These are phyloP conservation scores for Cutaneotrichosporon cyanovorans DNA, from an alignment of 1,284 basidiomycete genomes.

Conservation along the genomic window DNA sequence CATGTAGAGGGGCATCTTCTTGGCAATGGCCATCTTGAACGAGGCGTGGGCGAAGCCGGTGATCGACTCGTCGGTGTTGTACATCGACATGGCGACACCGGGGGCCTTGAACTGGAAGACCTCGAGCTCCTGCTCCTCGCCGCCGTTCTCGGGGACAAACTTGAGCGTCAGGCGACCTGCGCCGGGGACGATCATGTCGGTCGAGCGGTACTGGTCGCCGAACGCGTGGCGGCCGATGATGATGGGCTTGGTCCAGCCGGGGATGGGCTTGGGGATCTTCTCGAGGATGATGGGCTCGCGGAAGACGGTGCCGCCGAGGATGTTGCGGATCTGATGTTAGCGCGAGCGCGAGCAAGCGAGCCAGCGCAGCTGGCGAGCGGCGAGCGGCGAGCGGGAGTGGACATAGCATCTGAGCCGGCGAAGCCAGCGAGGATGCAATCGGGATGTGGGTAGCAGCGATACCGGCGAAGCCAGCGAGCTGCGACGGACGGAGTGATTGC, in stretches of 20 bases:
- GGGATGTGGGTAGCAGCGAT: too few relatives aligned
- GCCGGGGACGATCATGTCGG: constrained; percentile 78
- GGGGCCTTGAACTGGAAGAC: constrained; percentile 85
- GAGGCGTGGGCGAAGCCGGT: constrained; percentile 91
- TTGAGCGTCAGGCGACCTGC: constrained; percentile 84
- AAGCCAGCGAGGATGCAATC: too few relatives aligned
- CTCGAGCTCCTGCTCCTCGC: constrained; percentile 57
- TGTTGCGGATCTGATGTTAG: constrained; percentile 71
- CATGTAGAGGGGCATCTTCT: constrained; percentile 92
- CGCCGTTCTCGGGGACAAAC: constrained; percentile 69
- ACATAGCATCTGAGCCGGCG: too few relatives aligned
- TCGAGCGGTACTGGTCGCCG: constrained; percentile 93
- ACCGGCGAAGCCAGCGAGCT: too few relatives aligned
- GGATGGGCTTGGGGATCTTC: constrained; percentile 84
- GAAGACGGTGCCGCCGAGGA: constrained; percentile 96
- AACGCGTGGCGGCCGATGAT: constrained; percentile 95
- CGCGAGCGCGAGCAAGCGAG: background rate
- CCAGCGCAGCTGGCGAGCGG: background rate
- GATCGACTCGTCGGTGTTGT: constrained; percentile 93
- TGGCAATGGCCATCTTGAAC: constrained; percentile 96
- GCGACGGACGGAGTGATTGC: too few relatives aligned
- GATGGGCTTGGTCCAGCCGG: constrained; percentile 95
- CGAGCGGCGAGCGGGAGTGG: too few relatives aligned
- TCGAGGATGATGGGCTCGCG: constrained; percentile 92
- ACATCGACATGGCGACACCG: constrained; percentile 88